Evolutionary conservation across 768 basidiomycete species (phyloP), one percentile per base, ranked within the genome.

Genomic region (Jaapia argillacea): DNA sequence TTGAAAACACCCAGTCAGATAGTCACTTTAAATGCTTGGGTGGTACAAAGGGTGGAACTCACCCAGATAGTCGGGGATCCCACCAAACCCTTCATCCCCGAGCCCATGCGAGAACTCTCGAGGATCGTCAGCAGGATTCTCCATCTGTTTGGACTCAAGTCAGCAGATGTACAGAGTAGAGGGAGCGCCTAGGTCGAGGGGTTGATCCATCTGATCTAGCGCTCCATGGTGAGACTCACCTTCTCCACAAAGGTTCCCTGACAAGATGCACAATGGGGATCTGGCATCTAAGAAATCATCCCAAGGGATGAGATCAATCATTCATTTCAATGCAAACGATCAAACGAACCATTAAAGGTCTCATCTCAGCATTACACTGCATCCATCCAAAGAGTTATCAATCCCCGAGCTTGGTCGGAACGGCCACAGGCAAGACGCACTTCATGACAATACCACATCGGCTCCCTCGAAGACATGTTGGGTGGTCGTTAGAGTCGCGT

Each of bases 311-410:
- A 40, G 39, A 48, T 48, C 51, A 44, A 22, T 47, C 22, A 23
- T 46, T 25, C 41, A 46, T 31, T 41, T 43, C 23, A 46, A 28
- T 23, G 16, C 40, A 31, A 26, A 49, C 36, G 25, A 10, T 36
- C n/a, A 13, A 45, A 46, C 47, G 33, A 50, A 89, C 87, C 84
- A 85, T 88, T 37, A 91, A 64, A 1, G 90, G 88, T 42, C 82
- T 67, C 87, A 88, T 92, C 64, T 93, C 87, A 42, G 85, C 79
- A 58, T 80, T 72, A 56, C 91, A 94, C 90, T 92, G 55, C 12
- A 46, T 36, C 24, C 40, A 43, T 4, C 26, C 21, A 24, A 42
- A 42, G 20, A 48, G 36, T 45, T 33, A 33, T 33, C 28, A 16
- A 10, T 16, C 28, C 28, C 10, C 28, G 10, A 33, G n/a, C n/a